Evolutionary conservation across 1,284 basidiomycete genomes (phyloP), one percentile per base, ranked within the genome.

Genomic region (Trichosporon coremiiforme): DNA sequence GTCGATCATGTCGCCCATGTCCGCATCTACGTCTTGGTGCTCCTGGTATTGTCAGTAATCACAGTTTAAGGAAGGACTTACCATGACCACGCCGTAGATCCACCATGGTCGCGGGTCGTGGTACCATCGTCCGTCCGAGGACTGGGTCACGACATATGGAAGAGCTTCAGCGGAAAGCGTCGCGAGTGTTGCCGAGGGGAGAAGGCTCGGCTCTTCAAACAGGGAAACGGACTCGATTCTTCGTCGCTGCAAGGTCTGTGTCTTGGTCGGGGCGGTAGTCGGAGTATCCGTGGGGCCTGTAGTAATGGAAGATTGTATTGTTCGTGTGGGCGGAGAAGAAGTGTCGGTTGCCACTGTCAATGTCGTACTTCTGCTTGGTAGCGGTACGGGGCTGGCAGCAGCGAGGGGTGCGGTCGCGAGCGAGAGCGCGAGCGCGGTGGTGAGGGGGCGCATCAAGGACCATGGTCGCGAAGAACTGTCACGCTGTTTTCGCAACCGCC

Each of bases 41-140:
- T 35, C 41, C 65, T 47, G 29, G 13, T 25, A 35, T 47, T 66
- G 60, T 62, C 53, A 62, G 38, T 33, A 33, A 4, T 33, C n/a
- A n/a, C n/a, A n/a, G 33, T 33, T 33, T 33, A 3, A 4, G 33
- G 8, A 8, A 33, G 33, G 3, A 71, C 74, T 64, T 67, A 75
- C 72, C 65, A 69, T 67, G 4, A 69, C 67, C 0, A 67, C 70
- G 53, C 79, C 79, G 69, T 77, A 81, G 25, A 80, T 31, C 55
- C 72, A 73, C 80, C 80, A 81, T 2, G 77, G 75, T 17, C 73
- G 64, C 12, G 76, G 71, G 8, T 73, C 74, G 47, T 73, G 76
- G 25, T 71, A 71, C 77, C 78, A 80, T 5, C 22, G 35, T 20
- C 76, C 78, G 63, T 80, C 76, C 1, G 70, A 45, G 25, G 71